phyloP scores from a whole-genome alignment of 768 basidiomycete genomes.

The Mycena epipterygia region DNA sequence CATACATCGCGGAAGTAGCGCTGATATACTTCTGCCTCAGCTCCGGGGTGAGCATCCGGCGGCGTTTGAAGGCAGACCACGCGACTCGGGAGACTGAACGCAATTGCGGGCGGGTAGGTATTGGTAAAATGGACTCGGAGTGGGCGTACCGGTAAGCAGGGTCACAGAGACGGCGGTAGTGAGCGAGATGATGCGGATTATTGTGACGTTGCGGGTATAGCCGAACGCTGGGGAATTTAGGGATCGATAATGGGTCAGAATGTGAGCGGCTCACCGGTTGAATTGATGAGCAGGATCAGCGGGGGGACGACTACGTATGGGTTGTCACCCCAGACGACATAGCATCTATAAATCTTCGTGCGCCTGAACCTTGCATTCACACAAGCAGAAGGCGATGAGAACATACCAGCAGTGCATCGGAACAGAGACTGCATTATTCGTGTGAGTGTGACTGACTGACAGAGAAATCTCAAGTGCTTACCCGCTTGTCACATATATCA shows the following conservation, averaged over 20 bases:
- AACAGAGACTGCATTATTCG: conserved; percentile 5
- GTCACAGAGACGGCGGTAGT: conserved; percentile 15
- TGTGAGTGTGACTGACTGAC: too few relatives aligned
- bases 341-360: conserved; percentile 25
- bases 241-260: background rate
- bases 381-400: background rate
- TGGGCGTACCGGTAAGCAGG: conserved; percentile 16
- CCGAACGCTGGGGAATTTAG: conserved; percentile 15
- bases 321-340: conserved; percentile 25
- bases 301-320: background rate
- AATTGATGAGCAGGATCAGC: background rate
- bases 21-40: conserved; percentile 6
- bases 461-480: background rate
- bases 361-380: background rate
- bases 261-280: background rate
- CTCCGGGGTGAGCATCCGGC: background rate
- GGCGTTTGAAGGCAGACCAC: conserved; percentile 17
- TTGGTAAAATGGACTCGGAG: background rate
- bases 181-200: conserved; percentile 24
- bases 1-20: conserved; percentile 17
- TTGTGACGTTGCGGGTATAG: background rate
- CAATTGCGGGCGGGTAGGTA: background rate
- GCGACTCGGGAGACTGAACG: conserved; percentile 6
- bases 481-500: conserved; percentile 27
- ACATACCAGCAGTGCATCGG: conserved; percentile 20